Evolutionary conservation across 2,329 filamentous ascomycete species (phyloP).

Genomic region (Knufia petricola): DNA sequence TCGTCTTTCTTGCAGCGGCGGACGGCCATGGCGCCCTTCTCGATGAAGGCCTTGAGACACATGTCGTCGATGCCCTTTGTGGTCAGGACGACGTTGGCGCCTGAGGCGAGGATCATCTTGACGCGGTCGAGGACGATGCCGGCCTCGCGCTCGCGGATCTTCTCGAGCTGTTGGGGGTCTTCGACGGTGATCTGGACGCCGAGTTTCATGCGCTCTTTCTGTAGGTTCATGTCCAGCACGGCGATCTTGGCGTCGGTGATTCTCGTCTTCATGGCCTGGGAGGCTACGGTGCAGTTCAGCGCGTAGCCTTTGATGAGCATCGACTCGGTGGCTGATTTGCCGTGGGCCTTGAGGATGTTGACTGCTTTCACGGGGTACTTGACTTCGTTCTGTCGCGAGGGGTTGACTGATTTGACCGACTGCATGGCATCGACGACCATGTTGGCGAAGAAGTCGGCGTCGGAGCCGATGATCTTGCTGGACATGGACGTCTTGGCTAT

Average conservation of each 20-base stretch:
- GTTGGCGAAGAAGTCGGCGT: constrained; percentile 93
- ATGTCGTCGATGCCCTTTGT: constrained; percentile 98
- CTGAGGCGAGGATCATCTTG: constrained; percentile 95
- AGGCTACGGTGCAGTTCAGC: constrained; percentile 95
- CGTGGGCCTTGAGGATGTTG: constrained; percentile 96
- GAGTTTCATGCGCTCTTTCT: constrained; percentile 98
- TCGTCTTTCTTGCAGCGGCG: constrained; percentile 98
- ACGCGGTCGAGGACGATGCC: constrained; percentile 89
- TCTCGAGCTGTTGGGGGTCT: constrained; percentile 91
- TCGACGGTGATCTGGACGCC: constrained; percentile 98
- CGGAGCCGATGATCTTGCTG: constrained; percentile 93
- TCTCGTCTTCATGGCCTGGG: constrained; percentile 92
- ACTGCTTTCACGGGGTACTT: constrained; percentile 99
- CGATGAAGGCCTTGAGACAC: constrained; percentile 86
- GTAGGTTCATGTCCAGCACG: constrained; percentile 91
- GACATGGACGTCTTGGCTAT: constrained; percentile 99
- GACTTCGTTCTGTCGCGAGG: constrained; percentile 62
- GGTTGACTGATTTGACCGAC: constrained; percentile 83
- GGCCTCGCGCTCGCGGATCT: constrained; percentile 86
- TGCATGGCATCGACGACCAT: constrained; percentile 97
- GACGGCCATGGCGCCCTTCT: constrained; percentile 91
- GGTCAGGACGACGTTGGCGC: constrained; percentile 90
- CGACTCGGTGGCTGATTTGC: constrained; percentile 82
- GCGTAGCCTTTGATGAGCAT: constrained; percentile 91
- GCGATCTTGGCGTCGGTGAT: constrained; percentile 94